A percentile compares a stretch with the other conserved stretches of the same genome.
These are phyloP conservation scores for Torulaspora maleeae DNA, from an alignment of 805 yeast genomes.

Conservation along the genomic window DNA sequence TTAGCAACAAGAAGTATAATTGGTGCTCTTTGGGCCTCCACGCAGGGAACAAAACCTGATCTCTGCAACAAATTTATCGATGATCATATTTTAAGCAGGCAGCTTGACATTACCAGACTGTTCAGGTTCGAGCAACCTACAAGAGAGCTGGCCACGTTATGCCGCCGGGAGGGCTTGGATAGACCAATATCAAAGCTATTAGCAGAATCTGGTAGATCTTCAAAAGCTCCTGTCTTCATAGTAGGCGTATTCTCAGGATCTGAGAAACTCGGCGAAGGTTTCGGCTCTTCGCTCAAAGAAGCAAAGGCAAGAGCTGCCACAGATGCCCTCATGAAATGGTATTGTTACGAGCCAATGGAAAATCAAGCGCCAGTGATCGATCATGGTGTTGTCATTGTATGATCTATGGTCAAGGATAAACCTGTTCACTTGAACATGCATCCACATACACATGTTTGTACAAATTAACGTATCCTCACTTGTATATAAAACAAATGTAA, in stretches of 20 bases:
- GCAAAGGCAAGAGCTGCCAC: conserved; percentile 91
- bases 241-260: conserved; percentile 88
- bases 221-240: conserved; percentile 78
- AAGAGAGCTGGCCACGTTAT: conserved; percentile 70
- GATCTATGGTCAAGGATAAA: conserved; percentile 5
- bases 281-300: conserved; percentile 83
- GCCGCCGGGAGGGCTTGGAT: conserved; percentile 68
- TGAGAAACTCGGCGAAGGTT: conserved; percentile 86
- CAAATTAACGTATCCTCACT: conserved; percentile 3
- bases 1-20: conserved; percentile 75
- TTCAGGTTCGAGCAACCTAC: conserved; percentile 83
- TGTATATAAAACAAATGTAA: conserved; percentile 7
- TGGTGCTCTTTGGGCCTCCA: conserved; percentile 75
- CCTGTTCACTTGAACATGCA: conserved; percentile 6
- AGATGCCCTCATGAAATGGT: conserved; percentile 85
- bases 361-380: conserved; percentile 52
- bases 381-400: conserved; percentile 44
- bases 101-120: conserved; percentile 66
- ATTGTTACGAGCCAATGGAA: conserved; percentile 77
- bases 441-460: conserved; percentile 12
- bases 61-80: conserved; percentile 64
- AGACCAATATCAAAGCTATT: conserved; percentile 76
- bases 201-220: conserved; percentile 89
- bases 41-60: conserved; percentile 44
- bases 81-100: conserved; percentile 75